Conservation (phyloP, 2,329 filamentous ascomycete genomes). For the Pseudovirgaria hyperparasitica region DNA sequence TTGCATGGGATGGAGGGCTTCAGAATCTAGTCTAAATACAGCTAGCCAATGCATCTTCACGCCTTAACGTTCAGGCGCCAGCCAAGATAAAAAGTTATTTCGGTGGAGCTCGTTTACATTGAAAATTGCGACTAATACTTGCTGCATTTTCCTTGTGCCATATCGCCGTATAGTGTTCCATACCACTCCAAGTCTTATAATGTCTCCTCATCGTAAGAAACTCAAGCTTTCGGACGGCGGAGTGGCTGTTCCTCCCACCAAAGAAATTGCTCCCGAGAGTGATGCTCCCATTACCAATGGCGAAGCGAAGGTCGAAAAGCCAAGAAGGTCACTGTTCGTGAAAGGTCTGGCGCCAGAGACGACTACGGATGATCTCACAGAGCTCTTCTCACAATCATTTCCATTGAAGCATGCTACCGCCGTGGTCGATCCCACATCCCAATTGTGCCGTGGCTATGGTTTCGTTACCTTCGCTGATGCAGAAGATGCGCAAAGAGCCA, state of each 20-base stretch:
- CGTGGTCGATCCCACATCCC: conserved; percentile 73
- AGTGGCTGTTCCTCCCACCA: conserved; percentile 4
- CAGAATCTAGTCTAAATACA: too few species aligned
- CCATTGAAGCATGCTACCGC: conserved; percentile 95
- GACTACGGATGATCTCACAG: conserved; percentile 71
- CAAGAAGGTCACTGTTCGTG: conserved; percentile 66
- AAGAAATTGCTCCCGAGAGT: conserved; percentile 2
- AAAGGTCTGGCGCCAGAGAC: conserved; percentile 67
- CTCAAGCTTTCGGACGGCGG: conserved; percentile 4
- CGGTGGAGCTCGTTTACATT: too few species aligned
- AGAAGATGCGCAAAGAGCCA: conserved; percentile 74
- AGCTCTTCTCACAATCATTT: conserved; percentile 87
- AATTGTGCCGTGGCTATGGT: conserved; percentile 80
- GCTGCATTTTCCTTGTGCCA: too few species aligned
- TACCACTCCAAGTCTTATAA: too few species aligned
- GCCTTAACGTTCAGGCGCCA: too few species aligned
- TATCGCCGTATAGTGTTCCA: too few species aligned
- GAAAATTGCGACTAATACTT: too few species aligned
- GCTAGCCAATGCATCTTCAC: too few species aligned
- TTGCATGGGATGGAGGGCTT: too few species aligned
- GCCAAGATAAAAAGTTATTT: too few species aligned
- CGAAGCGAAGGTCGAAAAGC: conserved; percentile 12
- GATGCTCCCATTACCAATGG: conserved; percentile 4
- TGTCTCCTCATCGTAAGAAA: too few species aligned
- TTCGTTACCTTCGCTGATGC: conserved; percentile 95